Evolutionary conservation across 1,284 basidiomycete species (phyloP).

Genomic region (Malassezia yamatoensis): DNA sequence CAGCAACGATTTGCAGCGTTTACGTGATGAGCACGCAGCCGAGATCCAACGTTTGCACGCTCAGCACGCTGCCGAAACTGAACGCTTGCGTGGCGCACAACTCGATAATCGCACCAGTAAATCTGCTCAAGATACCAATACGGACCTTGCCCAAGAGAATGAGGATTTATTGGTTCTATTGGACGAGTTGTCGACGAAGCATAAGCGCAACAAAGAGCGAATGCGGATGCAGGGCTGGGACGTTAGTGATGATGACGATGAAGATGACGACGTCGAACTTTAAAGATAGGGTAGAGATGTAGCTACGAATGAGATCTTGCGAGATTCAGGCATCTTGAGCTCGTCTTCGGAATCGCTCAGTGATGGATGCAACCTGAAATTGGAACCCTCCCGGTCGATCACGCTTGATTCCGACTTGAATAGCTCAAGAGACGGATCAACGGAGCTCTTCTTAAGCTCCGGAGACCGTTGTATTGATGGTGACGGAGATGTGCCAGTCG

Average conservation of each 20-base stretch:
- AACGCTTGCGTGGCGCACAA: background rate
- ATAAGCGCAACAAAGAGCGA: conserved; percentile 66
- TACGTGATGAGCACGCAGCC: background rate
- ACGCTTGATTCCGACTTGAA: too few relatives aligned
- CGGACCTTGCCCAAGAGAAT: conserved; percentile 67
- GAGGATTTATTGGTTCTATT: conserved; percentile 85
- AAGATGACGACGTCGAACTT: conserved; percentile 68
- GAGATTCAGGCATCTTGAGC: conserved; percentile 7
- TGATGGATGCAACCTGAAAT: too few relatives aligned
- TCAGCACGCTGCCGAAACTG: background rate
- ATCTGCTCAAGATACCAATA: background rate
- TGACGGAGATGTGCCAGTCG: too few relatives aligned
- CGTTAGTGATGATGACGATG: conserved; percentile 60
- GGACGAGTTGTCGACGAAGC: conserved; percentile 79
- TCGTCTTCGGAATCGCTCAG: conserved; percentile 7
- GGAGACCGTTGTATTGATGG: too few relatives aligned
- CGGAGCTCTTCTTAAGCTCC: too few relatives aligned
- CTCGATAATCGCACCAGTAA: background rate
- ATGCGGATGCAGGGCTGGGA: conserved; percentile 67
- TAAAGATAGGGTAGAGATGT: conserved; percentile 3
- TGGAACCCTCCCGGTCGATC: too few relatives aligned
- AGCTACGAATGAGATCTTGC: background rate
- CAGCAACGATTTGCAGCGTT: background rate
- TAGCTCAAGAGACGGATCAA: too few relatives aligned
- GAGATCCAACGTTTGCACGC: background rate